Base-by-base conservation (phyloP, 768 basidiomycete genomes). In the Boletus rufocinnamomeus region DNA sequence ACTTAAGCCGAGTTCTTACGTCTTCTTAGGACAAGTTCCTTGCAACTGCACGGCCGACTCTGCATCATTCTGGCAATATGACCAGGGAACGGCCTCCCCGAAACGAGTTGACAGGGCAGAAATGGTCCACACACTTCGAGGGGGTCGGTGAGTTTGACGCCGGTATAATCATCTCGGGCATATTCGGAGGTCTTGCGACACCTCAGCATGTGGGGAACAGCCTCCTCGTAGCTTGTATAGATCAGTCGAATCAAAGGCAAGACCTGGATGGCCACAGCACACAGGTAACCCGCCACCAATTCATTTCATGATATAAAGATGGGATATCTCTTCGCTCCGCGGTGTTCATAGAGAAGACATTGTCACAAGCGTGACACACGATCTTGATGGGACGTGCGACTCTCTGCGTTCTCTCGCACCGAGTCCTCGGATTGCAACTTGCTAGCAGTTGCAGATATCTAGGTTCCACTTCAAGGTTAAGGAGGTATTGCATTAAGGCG, bases 371-470 rank as follows among this genome's bases (percentile, higher is more conserved):
- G 28, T 32, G 9, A 48, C 43, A 16, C 17, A n/a, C 45, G 1
- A 16, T 27, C 34, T 17, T 32, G 16, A 51, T 28, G 9, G 7
- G 25, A n/a, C 35, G 28, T 6, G 27, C 13, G 41, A 48, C n/a
- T 30, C 35, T 44, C 16, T 21, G 4, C 48, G 6, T 28, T 28
- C 46, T 47, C 16, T n/a, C 10, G 28, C 28, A 25, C 19, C 19
- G 13, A 10, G 8, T 48, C 60, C 41, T 50, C 60, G 60, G 60
- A 51, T 27, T 44, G 44, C 48, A 35, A 8, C 47, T 51, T 49
- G 53, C 46, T 25, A 23, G 28, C 54, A 34, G 32, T 27, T 27
- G 32, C 44, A 34, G 19, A 59, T 51, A 44, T 30, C 7, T 44
- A 30, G 32, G 30, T 11, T 35, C 38, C 14, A 25, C 25, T 27